Conservation (phyloP, 805 yeast species). For the Yamadazyma kitorensis region DNA sequence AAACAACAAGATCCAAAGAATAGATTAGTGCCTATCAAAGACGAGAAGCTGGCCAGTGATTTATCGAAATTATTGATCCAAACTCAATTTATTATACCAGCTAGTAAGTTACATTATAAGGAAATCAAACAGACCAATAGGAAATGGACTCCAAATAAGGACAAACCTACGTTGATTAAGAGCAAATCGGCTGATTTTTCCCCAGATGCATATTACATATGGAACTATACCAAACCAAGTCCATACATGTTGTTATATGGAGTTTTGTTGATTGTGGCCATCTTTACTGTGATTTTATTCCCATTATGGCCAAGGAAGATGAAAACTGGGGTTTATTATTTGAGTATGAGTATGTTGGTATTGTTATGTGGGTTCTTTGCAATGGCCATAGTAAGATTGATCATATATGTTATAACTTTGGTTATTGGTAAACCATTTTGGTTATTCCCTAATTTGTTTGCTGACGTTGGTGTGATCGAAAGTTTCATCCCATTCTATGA, state of each 20-base stretch:
- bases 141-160: conserved; percentile 61
- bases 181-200: conserved; percentile 56
- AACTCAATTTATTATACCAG: conserved; percentile 72
- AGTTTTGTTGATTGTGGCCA: conserved; percentile 60
- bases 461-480: conserved; percentile 90
- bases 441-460: conserved; percentile 95
- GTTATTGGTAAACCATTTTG: conserved; percentile 76
- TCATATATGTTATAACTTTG: conserved; percentile 61
- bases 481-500: conserved; percentile 89
- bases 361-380: conserved; percentile 72
- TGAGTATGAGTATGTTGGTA: conserved; percentile 74
- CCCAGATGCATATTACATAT: conserved; percentile 73
- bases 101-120: conserved; percentile 65
- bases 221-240: conserved; percentile 77
- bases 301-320: conserved; percentile 93
- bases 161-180: conserved; percentile 57
- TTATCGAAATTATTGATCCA: conserved; percentile 67
- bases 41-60: conserved; percentile 56
- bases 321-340: conserved; percentile 89
- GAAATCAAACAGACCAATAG: conserved; percentile 54
- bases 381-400: conserved; percentile 74
- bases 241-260: conserved; percentile 63
- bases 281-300: conserved; percentile 68
- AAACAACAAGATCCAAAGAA: conserved; percentile 47
- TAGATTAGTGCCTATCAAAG: conserved; percentile 41